Base-by-base conservation (phyloP, 108 stramenopile genomes). In the Cyclotella choctawhatcheeana region DNA sequence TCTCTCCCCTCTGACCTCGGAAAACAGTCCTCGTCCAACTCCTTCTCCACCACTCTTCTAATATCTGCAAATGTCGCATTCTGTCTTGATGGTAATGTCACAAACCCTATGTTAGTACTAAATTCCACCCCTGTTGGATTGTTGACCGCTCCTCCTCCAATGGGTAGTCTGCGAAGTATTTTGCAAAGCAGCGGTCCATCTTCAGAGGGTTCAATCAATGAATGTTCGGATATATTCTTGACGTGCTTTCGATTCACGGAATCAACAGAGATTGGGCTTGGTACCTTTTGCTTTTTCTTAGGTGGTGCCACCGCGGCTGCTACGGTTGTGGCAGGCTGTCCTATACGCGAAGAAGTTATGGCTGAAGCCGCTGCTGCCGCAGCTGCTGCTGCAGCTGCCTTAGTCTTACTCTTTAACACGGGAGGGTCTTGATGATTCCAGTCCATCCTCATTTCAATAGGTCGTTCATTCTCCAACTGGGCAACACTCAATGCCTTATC, bases 341-440 rank as follows among this genome's bases (percentile, higher is more conserved):
- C n/a, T n/a, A n/a, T n/a, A n/a, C n/a, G n/a, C n/a, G n/a, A n/a
- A n/a, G n/a, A n/a, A n/a, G n/a, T n/a, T n/a, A n/a, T n/a, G n/a
- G n/a, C n/a, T n/a, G n/a, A n/a, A n/a, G n/a, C n/a, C n/a, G n/a
- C n/a, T n/a, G n/a, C n/a, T n/a, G n/a, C n/a, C n/a, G n/a, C n/a
- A n/a, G n/a, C n/a, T n/a, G n/a, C n/a, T n/a, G n/a, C n/a, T n/a
- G n/a, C n/a, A n/a, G n/a, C n/a, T n/a, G n/a, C n/a, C n/a, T n/a
- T n/a, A n/a, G n/a, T n/a, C n/a, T n/a, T n/a, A n/a, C n/a, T 54
- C 35, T 77, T 77, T 26, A 47, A 59, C 26, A n/a, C n/a, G n/a
- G n/a, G n/a, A n/a, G n/a, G n/a, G n/a, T n/a, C n/a, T 66, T 84
- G 64, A 63, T 90, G 90, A 67, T 93, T 93, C 87, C 89, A 94